These are phyloP conservation scores for Symbiotaphrina buchneri DNA, from an alignment of 495 filamentous ascomycete genomes.

Conservation along the genomic window DNA sequence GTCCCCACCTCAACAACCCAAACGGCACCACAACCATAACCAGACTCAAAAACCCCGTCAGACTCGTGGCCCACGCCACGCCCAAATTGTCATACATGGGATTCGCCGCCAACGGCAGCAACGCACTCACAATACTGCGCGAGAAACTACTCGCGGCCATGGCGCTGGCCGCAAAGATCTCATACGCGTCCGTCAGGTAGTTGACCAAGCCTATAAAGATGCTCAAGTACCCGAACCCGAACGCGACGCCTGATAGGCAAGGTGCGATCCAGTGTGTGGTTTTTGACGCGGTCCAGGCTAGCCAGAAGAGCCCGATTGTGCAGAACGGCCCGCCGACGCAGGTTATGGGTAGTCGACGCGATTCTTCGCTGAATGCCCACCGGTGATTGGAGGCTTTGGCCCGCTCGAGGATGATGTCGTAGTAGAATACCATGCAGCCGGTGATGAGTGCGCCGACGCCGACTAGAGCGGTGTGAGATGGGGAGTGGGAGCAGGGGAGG, in stretches of 20 bases:
- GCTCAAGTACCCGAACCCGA: background rate
- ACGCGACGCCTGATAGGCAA: background rate
- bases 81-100: conserved; percentile 19
- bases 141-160: background rate
- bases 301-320: background rate
- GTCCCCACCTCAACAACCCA: background rate
- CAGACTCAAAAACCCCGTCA: conserved; percentile 13
- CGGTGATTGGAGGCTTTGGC: background rate
- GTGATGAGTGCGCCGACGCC: background rate
- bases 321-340: background rate
- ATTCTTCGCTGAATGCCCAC: background rate
- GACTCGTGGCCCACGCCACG: conserved; percentile 20
- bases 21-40: background rate
- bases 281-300: conserved; percentile 10
- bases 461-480: background rate
- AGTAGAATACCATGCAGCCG: background rate
- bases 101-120: conserved; percentile 18
- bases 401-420: background rate
- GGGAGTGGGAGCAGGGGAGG: background rate
- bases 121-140: conserved; percentile 11
- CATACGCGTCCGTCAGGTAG: background rate
- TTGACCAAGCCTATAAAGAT: background rate
- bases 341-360: background rate
- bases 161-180: background rate
- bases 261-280: background rate